Evolutionary conservation across 2,329 filamentous ascomycete genomes (phyloP).

Genomic region (Ilyonectria robusta): DNA sequence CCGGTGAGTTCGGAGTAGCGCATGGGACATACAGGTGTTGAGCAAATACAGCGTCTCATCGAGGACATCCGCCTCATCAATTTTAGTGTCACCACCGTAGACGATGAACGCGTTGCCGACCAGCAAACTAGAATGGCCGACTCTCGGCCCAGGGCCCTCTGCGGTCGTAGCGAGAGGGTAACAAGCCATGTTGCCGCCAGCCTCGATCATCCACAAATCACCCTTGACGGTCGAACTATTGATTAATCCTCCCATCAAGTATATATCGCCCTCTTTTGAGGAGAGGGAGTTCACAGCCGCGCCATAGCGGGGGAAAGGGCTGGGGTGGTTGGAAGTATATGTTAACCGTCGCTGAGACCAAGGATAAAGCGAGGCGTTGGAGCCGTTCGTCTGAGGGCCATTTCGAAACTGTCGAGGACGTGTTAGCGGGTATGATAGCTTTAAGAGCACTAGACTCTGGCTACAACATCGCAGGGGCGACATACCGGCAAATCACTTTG

Average conservation of each 20-base stretch:
- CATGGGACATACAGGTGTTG: constrained; percentile 86
- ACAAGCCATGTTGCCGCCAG: constrained; percentile 87
- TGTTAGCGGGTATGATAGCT: constrained; percentile 31
- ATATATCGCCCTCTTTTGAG: constrained; percentile 97
- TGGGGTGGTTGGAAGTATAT: constrained; percentile 85
- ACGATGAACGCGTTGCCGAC: constrained; percentile 99
- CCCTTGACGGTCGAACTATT: constrained; percentile 97
- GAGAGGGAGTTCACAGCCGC: constrained; percentile 93
- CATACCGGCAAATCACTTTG: constrained; percentile 60
- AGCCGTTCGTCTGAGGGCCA: constrained; percentile 63
- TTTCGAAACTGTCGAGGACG: constrained; percentile 65
- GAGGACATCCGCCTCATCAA: constrained; percentile 90
- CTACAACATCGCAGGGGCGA: constrained; percentile 25
- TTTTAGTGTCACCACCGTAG: constrained; percentile 97
- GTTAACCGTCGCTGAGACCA: constrained; percentile 94
- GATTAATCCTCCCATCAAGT: constrained; percentile 96
- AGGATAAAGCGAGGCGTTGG: constrained; percentile 89
- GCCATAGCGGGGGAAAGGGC: constrained; percentile 96
- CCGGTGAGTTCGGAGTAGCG: neutral
- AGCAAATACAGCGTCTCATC: constrained; percentile 97
- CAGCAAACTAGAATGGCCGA: constrained; percentile 92
- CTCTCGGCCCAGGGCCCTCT: constrained; percentile 93
- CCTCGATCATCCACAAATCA: constrained; percentile 98
- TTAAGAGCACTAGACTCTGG: neutral
- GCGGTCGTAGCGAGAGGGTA: constrained; percentile 93